Percentiles rank a stretch among this genome's conserved stretches.
Evolutionary conservation across 306 rosid species (phyloP).

Genomic region (Crotalaria pallida): DNA sequence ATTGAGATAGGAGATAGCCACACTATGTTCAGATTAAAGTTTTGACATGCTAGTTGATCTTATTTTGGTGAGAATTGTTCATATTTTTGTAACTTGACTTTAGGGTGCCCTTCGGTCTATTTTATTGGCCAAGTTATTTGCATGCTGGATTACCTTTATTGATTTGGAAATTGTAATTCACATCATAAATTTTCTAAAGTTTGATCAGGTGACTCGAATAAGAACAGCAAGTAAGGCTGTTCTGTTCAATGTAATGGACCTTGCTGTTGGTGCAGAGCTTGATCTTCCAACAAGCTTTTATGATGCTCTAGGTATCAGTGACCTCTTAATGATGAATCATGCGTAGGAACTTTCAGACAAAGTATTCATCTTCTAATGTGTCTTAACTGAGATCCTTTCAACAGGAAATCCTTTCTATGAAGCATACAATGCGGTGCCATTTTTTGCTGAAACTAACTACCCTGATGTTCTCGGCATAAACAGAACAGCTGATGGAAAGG

Average conservation of each 20-base stretch:
- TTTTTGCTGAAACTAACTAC: conserved; percentile 58
- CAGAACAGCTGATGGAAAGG: conserved; percentile 47
- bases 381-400: conserved; percentile 23
- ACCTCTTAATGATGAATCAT: conserved; percentile 9
- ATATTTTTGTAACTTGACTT: conserved; percentile 1
- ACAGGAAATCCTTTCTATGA: conserved; percentile 87
- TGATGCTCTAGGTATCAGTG: conserved; percentile 64
- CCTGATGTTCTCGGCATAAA: conserved; percentile 64
- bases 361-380: conserved; percentile 19
- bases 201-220: conserved; percentile 77
- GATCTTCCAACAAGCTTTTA: conserved; percentile 57
- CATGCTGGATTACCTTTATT: background rate
- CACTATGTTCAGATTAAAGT: background rate
- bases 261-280: conserved; percentile 71
- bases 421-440: conserved; percentile 51
- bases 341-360: conserved; percentile 16
- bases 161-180: conserved; percentile 13
- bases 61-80: background rate
- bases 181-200: conserved; percentile 13
- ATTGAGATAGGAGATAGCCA: background rate
- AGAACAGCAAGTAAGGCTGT: conserved; percentile 57
- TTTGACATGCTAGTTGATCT: conserved; percentile 9
- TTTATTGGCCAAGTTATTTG: background rate
- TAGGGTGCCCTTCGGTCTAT: background rate
- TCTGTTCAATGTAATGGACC: conserved; percentile 52